A percentile compares a stretch with the other conserved stretches of the same genome.
Conservation (phyloP, 2,329 filamentous ascomycete genomes). For the Dissoconium aciculare region DNA sequence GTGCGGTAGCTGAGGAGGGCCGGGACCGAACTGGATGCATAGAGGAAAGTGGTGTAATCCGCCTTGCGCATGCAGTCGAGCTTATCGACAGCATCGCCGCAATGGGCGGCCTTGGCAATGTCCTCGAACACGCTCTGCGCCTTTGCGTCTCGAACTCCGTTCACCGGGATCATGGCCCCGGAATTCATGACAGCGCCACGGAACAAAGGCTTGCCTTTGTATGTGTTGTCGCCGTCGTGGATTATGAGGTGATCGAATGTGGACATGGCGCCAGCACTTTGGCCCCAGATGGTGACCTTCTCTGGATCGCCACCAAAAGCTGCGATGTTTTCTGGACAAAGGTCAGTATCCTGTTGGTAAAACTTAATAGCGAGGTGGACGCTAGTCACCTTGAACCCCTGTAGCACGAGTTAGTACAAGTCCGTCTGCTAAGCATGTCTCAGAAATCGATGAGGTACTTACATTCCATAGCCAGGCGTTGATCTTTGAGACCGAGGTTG, state of each 20-base stretch:
- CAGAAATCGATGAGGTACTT: no score
- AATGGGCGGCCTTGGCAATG: slow-evolving; percentile 35
- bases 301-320: slow-evolving; percentile 45
- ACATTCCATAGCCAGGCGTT: slow-evolving; percentile 20
- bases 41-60: slow-evolving; percentile 36
- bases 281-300: slow-evolving; percentile 63
- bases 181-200: slow-evolving; percentile 66
- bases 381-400: slow-evolving; percentile 52
- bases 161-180: slow-evolving; percentile 46
- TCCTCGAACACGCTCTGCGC: slow-evolving; percentile 41
- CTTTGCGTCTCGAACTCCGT: slow-evolving; percentile 37
- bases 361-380: no score
- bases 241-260: slow-evolving; percentile 63
- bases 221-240: slow-evolving; percentile 56
- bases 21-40: slow-evolving; percentile 56
- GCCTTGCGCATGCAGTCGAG: slow-evolving; percentile 35
- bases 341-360: no score
- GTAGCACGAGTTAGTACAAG: background rate
- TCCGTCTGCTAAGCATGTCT: no score
- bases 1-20: slow-evolving; percentile 52
- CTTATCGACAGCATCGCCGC: slow-evolving; percentile 27
- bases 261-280: slow-evolving; percentile 48
- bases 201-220: slow-evolving; percentile 63
- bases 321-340: slow-evolving; percentile 36
- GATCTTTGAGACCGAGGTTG: slow-evolving; percentile 23